A percentile compares a stretch with the other conserved stretches of the same genome.
Evolutionary conservation across 2,329 filamentous ascomycete species (phyloP).

Genomic region (Diaporthe sp.): DNA sequence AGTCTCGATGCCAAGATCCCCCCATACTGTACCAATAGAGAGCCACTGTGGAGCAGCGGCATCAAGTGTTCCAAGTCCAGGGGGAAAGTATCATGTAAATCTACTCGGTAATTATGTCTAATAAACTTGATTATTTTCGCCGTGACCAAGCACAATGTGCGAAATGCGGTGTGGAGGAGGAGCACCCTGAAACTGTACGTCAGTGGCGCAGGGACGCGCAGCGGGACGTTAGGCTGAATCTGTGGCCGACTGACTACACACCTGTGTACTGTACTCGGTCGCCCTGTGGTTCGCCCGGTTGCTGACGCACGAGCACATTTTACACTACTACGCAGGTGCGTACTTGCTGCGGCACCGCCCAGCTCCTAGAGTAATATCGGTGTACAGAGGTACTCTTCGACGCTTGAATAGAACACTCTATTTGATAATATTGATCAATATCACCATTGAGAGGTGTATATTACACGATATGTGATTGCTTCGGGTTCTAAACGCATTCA

Average conservation of each 20-base stretch:
- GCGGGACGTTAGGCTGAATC: neutral
- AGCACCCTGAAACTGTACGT: neutral
- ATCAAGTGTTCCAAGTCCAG: neutral
- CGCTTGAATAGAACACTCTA: no score
- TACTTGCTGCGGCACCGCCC: neutral
- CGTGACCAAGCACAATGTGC: neutral
- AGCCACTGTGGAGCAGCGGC: neutral
- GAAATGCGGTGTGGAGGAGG: neutral
- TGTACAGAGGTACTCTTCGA: neutral
- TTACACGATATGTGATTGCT: no score
- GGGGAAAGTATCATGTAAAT: neutral
- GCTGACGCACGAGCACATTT: neutral
- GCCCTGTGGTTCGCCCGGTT: constrained; percentile 1
- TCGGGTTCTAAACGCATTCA: no score
- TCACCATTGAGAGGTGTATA: no score
- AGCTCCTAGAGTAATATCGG: neutral
- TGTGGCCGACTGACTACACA: neutral
- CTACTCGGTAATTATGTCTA: neutral
- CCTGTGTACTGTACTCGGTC: neutral
- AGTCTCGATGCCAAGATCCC: neutral
- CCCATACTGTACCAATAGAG: neutral
- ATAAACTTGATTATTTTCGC: neutral
- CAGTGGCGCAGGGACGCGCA: neutral
- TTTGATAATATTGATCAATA: no score
- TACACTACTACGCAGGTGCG: constrained; percentile 16